Evolutionary conservation across 2,329 filamentous ascomycete genomes (phyloP).

Genomic region (Sclerotinia borealis): DNA sequence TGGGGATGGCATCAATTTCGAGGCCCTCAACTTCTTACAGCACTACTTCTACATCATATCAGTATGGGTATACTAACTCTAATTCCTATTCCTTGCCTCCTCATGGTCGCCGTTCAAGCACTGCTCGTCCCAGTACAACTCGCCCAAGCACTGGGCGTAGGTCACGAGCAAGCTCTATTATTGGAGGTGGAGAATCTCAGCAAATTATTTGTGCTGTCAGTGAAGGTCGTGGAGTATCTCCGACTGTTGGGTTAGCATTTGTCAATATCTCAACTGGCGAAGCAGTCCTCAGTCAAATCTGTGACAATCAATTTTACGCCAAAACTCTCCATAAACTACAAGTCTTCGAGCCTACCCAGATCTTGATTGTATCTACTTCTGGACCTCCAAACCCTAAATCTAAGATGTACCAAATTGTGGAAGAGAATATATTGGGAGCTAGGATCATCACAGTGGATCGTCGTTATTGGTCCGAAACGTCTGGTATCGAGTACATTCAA

Average conservation of each 20-base stretch:
- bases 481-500: conserved; percentile 71
- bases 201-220: conserved; percentile 82
- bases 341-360: conserved; percentile 71
- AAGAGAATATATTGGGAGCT: conserved; percentile 62
- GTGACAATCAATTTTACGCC: conserved; percentile 87
- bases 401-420: conserved; percentile 66
- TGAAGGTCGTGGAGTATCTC: conserved; percentile 81
- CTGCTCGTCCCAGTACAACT: conserved; percentile 26
- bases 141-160: conserved; percentile 29
- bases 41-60: conserved; percentile 25
- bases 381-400: conserved; percentile 60
- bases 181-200: conserved; percentile 48
- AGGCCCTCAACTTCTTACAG: conserved; percentile 26
- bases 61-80: conserved; percentile 27
- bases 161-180: conserved; percentile 26
- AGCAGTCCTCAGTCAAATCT: conserved; percentile 81
- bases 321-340: conserved; percentile 81
- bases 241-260: conserved; percentile 79
- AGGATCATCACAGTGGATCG: conserved; percentile 63
- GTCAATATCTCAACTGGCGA: conserved; percentile 82
- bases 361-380: conserved; percentile 71
- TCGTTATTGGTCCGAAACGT: conserved; percentile 74
- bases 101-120: conserved; percentile 25
- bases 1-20: conserved; percentile 18
- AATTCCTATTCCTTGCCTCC: conserved; percentile 21